These are phyloP conservation scores for Letharia lupina DNA, from an alignment of 495 filamentous ascomycete genomes.

Conservation along the genomic window DNA sequence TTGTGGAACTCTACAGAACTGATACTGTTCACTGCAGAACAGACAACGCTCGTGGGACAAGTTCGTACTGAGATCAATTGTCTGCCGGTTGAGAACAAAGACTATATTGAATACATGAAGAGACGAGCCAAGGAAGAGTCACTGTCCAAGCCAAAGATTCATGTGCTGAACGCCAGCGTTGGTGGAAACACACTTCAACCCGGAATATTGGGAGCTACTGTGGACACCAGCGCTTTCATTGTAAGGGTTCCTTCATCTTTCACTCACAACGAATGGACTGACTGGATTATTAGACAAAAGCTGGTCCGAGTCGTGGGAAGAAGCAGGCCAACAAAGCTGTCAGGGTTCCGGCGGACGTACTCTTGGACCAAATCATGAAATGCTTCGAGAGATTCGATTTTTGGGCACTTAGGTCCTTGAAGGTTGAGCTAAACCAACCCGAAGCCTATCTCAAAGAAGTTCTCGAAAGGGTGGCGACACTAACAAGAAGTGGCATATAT, in stretches of 20 bases:
- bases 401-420: conserved; percentile 81
- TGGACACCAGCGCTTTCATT: conserved; percentile 48
- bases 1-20: neutral
- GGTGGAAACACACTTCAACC: conserved; percentile 20
- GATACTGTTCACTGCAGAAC: conserved; percentile 45
- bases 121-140: conserved; percentile 53
- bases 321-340: conserved; percentile 70
- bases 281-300: conserved; percentile 32
- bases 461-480: conserved; percentile 68
- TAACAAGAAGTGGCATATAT: conserved; percentile 72
- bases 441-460: conserved; percentile 85
- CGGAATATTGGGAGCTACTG: conserved; percentile 41
- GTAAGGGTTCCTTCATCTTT: conserved; percentile 34
- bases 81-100: conserved; percentile 63
- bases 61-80: conserved; percentile 71
- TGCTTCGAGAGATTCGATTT: conserved; percentile 78
- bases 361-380: conserved; percentile 71
- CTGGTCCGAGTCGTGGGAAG: conserved; percentile 27
- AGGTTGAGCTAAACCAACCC: conserved; percentile 64
- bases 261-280: conserved; percentile 10
- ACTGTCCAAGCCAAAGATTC: conserved; percentile 50
- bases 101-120: conserved; percentile 55
- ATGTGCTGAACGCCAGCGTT: conserved; percentile 35
- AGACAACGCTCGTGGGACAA: conserved; percentile 66
- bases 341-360: conserved; percentile 76